These are phyloP conservation scores for Rhynchospora pubera DNA, from an alignment of 176 grass and related monocot genomes.

Conservation along the genomic window DNA sequence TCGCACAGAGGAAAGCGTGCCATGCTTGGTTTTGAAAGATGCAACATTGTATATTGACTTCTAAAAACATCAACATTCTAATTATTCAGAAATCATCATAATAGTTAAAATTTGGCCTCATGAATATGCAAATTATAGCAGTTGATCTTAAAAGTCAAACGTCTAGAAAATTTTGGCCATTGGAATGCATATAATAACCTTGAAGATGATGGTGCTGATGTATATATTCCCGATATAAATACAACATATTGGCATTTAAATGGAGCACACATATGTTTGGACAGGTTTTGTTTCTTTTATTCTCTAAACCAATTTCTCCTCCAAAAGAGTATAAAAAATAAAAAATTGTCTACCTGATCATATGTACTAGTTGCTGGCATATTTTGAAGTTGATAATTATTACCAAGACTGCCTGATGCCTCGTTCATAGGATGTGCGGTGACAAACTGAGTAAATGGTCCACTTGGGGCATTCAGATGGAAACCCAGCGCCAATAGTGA, in stretches of 20 bases:
- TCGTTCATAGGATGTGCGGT: slow-evolving; percentile 31
- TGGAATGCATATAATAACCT: neutral
- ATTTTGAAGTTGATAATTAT: slow-evolving; percentile 27
- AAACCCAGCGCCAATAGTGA: slow-evolving; percentile 12
- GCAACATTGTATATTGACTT: neutral
- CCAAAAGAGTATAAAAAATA: neutral
- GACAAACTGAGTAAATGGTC: slow-evolving; percentile 36
- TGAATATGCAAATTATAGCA: neutral
- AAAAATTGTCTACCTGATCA: slow-evolving; percentile 28
- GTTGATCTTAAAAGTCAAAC: neutral
- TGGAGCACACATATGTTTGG: too few species aligned
- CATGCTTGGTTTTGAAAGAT: neutral
- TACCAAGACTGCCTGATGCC: slow-evolving; percentile 32
- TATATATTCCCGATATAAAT: neutral
- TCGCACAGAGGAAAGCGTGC: too few species aligned
- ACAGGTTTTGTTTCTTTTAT: neutral
- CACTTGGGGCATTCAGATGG: slow-evolving; percentile 33
- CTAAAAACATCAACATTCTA: neutral
- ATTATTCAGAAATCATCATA: neutral
- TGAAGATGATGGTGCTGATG: neutral
- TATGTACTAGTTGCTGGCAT: slow-evolving; percentile 18
- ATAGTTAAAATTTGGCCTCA: neutral
- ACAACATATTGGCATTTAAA: too few species aligned
- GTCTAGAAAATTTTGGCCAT: neutral
- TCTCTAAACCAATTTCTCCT: neutral